phyloP scores from a whole-genome alignment of 768 basidiomycete species.

The Mycena vitilis region DNA sequence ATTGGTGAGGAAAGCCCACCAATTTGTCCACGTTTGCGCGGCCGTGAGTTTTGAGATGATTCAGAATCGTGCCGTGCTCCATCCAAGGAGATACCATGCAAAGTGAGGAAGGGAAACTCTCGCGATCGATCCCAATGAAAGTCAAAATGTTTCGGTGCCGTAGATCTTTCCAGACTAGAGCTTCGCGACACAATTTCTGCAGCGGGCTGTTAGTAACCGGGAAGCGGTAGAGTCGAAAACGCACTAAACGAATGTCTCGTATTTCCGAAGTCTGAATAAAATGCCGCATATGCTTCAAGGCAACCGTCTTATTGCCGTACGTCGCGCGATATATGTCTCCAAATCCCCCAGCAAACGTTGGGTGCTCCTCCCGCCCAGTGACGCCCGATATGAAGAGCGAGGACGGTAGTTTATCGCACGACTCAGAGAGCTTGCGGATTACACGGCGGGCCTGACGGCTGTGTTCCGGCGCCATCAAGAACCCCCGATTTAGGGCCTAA shows the following conservation, averaged over 20 bases:
- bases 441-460: conserved; percentile 28
- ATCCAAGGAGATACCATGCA: conserved; percentile 47
- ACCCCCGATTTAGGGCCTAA: conserved; percentile 15
- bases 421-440: conserved; percentile 33
- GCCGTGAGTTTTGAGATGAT: conserved; percentile 38
- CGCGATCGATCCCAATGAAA: conserved; percentile 44
- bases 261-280: conserved; percentile 17
- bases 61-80: conserved; percentile 40
- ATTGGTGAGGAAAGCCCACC: conserved; percentile 6
- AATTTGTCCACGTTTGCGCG: conserved; percentile 37
- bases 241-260: conserved; percentile 17
- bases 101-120: conserved; percentile 38
- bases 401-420: conserved; percentile 32
- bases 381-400: conserved; percentile 37
- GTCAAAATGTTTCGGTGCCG: conserved; percentile 45
- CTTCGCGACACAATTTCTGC: conserved; percentile 45
- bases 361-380: conserved; percentile 22
- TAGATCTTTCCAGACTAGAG: conserved; percentile 44
- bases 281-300: conserved; percentile 19
- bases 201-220: neutral
- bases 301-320: conserved; percentile 12
- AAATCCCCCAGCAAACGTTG: conserved; percentile 36
- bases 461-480: conserved; percentile 9
- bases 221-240: neutral
- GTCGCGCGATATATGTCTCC: conserved; percentile 36